Evolutionary conservation across 805 yeast species (phyloP).

Genomic region (Blastobotrys peoriensis): DNA sequence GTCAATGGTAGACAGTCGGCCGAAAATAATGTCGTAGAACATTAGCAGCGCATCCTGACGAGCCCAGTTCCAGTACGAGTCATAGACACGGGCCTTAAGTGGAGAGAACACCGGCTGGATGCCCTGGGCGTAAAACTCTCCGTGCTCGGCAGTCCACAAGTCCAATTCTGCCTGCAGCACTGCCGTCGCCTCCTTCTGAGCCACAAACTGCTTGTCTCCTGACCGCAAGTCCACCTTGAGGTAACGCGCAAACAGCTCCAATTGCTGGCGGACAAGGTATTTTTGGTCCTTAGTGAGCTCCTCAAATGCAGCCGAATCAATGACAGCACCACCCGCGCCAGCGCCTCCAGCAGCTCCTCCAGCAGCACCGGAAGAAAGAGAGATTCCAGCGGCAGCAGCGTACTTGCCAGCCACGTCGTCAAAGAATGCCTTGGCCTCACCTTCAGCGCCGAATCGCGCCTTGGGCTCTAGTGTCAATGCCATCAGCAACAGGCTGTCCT

Average conservation of each 20-base stretch:
- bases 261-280: constrained; percentile 66
- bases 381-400: constrained; percentile 75
- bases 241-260: constrained; percentile 92
- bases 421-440: constrained; percentile 84
- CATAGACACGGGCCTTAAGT: constrained; percentile 91
- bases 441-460: constrained; percentile 75
- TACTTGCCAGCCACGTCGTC: constrained; percentile 79
- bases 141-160: constrained; percentile 83
- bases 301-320: constrained; percentile 94
- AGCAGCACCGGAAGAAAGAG: constrained; percentile 62
- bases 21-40: constrained; percentile 95
- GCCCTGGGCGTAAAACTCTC: constrained; percentile 91
- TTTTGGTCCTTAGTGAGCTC: constrained; percentile 67
- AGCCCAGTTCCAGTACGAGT: constrained; percentile 99
- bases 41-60: constrained; percentile 91
- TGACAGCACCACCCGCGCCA: constrained; percentile 65
- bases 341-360: constrained; percentile 44
- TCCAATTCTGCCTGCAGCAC: constrained; percentile 87
- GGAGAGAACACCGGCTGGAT: constrained; percentile 85
- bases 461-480: constrained; percentile 91
- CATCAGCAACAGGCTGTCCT: constrained; percentile 77
- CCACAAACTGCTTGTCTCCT: constrained; percentile 79
- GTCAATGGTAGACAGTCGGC: constrained; percentile 82
- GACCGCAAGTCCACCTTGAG: constrained; percentile 85
- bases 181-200: constrained; percentile 78